Evolutionary conservation across 2,329 filamentous ascomycete species (phyloP), one percentile per base, ranked within the genome.

Genomic region (Aspergillus novofumigatus): DNA sequence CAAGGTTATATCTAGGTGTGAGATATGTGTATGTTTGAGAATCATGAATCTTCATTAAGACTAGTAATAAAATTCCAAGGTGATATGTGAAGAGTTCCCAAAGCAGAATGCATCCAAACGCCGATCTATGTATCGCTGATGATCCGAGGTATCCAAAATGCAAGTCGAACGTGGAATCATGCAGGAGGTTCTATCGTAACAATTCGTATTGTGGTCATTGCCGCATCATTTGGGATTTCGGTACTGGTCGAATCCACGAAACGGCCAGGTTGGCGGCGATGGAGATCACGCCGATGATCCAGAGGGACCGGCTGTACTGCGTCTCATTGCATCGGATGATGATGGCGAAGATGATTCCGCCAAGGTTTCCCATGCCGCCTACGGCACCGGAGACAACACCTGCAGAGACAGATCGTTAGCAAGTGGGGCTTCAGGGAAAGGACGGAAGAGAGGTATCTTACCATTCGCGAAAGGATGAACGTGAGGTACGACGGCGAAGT

Each of bases 401-500:
- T 78, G 51, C 7, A 23, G 42, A 42, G 26, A 25, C 32, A 38
- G 32, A 38, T 17, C 28, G 28, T 59, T 47, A 59, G 57, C 52
- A 26, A n/a, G 3, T 10, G 35, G 42, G 1, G 17, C 20, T 17
- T 7, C 29, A 26, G 26, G 4, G 28, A 17, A 5, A 25, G n/a
- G 8, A 10, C 38, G 21, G 23, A 67, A 51, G 8, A 44, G 14
- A 1, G 26, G 67, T 6, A 9, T 26, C 73, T 67, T 77, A 72
- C 91, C 92, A 72, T 96, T 96, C 59, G 91, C 90, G 59, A 82
- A 83, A 1, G 91, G 90, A 73, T 92, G 89, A 1, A 96, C 88
- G 69, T 96, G 92, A 3, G 92, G 91, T 25, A 96, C 88, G 5
- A 96, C 81, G 0, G 90, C 85, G 73, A 94, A 96, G 76, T 90